Percentiles rank a stretch among this genome's conserved stretches.
These are phyloP conservation scores for Immersiporthe knoxdaviesiana DNA, from an alignment of 2,329 filamentous ascomycete species.

Conservation along the genomic window DNA sequence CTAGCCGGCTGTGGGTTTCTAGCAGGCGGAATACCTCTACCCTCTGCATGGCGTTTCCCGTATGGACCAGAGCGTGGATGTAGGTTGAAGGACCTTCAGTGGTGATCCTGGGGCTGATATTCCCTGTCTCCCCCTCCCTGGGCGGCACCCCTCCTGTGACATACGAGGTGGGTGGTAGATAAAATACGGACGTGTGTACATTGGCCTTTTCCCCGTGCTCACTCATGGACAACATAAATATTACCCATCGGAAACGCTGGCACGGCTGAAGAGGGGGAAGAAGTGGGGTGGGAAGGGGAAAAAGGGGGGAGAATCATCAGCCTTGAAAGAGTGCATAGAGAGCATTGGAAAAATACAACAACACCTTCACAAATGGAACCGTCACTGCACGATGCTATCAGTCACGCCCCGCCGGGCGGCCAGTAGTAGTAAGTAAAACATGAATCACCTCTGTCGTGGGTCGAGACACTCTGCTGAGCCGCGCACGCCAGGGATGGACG, in stretches of 20 bases:
- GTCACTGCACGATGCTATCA: neutral
- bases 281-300: neutral
- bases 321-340: neutral
- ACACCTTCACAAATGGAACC: neutral
- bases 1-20: too few relatives aligned
- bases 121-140: too few relatives aligned
- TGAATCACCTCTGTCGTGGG: neutral
- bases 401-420: too few relatives aligned
- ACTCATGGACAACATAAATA: slow-evolving; percentile 2
- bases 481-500: neutral
- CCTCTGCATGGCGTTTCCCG: too few relatives aligned
- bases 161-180: neutral
- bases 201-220: neutral
- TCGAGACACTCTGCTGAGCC: neutral
- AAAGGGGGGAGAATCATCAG: too few relatives aligned
- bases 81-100: neutral
- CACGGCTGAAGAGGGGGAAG: neutral
- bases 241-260: slow-evolving; percentile 9
- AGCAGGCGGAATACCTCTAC: too few relatives aligned
- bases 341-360: neutral
- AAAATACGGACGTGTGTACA: neutral
- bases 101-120: neutral
- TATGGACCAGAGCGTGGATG: neutral
- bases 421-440: neutral
- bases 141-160: neutral